A percentile compares a stretch with the other conserved stretches of the same genome.
These are phyloP conservation scores for Cyamopsis tetragonoloba DNA, from an alignment of 306 rosid species.

Conservation along the genomic window DNA sequence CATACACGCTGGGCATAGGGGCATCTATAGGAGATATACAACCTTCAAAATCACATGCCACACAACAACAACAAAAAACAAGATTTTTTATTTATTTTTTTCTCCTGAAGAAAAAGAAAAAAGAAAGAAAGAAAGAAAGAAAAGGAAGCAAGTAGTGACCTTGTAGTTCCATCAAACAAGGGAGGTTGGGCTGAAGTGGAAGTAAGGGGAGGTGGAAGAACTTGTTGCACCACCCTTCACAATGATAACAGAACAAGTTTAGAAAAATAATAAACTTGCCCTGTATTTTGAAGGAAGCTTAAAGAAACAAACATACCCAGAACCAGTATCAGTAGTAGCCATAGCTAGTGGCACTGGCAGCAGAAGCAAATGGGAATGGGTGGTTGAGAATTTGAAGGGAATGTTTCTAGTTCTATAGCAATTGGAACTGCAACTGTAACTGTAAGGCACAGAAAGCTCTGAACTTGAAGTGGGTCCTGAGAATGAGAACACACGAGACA, in stretches of 20 bases:
- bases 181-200: conserved; percentile 73
- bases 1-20: conserved; percentile 89
- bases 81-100: neutral
- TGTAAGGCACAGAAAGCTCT: neutral
- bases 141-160: conserved; percentile 40
- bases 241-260: neutral
- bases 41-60: conserved; percentile 45
- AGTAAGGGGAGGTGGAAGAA: conserved; percentile 55
- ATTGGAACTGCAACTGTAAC: too few species aligned
- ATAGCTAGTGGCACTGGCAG: conserved; percentile 29
- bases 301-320: conserved; percentile 33
- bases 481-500: conserved; percentile 1
- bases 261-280: neutral
- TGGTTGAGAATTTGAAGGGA: conserved; percentile 23
- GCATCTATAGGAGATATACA: conserved; percentile 74
- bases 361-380: conserved; percentile 11
- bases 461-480: neutral
- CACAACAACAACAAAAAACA: neutral
- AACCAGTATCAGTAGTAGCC: too few species aligned
- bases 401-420: too few species aligned
- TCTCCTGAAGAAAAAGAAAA: neutral
- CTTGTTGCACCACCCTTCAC: conserved; percentile 42
- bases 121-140: neutral
- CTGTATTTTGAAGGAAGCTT: neutral
- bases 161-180: conserved; percentile 77